phyloP scores from a whole-genome alignment of 805 yeast genomes.

The Soucietia sequanensis region DNA sequence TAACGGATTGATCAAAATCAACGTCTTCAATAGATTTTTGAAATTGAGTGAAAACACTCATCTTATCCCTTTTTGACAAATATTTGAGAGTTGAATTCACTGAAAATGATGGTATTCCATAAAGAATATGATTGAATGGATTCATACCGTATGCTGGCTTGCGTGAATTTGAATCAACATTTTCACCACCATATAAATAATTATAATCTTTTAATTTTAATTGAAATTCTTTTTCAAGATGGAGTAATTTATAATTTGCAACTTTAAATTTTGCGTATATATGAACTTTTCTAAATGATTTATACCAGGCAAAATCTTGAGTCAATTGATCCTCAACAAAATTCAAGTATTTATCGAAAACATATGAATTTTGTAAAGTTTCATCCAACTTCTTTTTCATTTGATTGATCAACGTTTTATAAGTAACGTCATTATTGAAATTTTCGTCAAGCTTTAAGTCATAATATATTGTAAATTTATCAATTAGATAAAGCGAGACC shows the following conservation, averaged over 20 bases:
- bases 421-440: constrained; percentile 8
- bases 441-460: constrained; percentile 14
- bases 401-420: constrained; percentile 11
- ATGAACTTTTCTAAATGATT: constrained; percentile 54
- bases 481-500: constrained; percentile 17
- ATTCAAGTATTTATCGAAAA: constrained; percentile 48
- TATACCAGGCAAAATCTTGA: constrained; percentile 80
- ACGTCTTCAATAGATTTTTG: constrained; percentile 16
- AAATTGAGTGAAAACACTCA: constrained; percentile 20
- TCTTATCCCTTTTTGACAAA: constrained; percentile 5
- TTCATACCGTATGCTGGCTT: constrained; percentile 1
- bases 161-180: constrained; percentile 4
- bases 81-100: constrained; percentile 4
- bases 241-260: constrained; percentile 51
- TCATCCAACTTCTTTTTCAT: constrained; percentile 11
- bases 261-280: constrained; percentile 57
- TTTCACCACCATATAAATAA: constrained; percentile 9
- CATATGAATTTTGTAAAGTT: constrained; percentile 22
- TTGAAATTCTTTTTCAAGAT: constrained; percentile 28
- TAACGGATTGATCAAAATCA: constrained; percentile 21
- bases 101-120: constrained; percentile 18
- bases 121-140: constrained; percentile 18
- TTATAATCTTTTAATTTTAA: constrained; percentile 16
- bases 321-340: constrained; percentile 50
- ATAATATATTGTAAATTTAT: constrained; percentile 16